Percentiles rank a stretch among this genome's conserved stretches.
Evolutionary conservation across 2,329 filamentous ascomycete genomes (phyloP).

Genomic region (Didymella exigua): DNA sequence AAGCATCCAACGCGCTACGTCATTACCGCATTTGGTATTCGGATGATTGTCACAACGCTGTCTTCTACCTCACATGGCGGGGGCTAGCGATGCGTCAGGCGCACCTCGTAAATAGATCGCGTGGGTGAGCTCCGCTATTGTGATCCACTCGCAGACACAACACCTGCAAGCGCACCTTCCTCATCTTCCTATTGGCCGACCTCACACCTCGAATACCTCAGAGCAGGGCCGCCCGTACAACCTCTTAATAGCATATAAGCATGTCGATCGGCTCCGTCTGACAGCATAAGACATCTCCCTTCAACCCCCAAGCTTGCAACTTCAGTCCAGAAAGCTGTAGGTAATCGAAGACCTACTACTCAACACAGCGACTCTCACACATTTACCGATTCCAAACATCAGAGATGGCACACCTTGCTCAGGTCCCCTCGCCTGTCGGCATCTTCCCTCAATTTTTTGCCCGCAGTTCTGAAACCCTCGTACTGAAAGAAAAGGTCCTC

Average conservation of each 20-base stretch:
- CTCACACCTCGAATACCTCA: background rate
- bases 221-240: background rate
- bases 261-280: no score
- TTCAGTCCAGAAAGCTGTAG: no score
- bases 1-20: background rate
- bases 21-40: background rate
- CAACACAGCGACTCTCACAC: no score
- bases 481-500: constrained; percentile 66
- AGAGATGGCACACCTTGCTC: constrained; percentile 22
- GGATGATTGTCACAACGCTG: background rate
- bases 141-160: background rate
- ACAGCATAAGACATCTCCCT: background rate
- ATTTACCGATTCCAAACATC: background rate
- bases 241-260: background rate
- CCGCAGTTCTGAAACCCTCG: constrained; percentile 52
- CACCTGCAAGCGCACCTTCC: background rate
- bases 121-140: constrained; percentile 7
- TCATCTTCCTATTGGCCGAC: background rate
- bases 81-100: constrained; percentile 1
- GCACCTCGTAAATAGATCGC: constrained; percentile 1
- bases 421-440: constrained; percentile 30
- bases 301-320: background rate
- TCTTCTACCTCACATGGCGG: background rate
- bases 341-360: background rate
- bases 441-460: constrained; percentile 39